A percentile compares a stretch with the other conserved stretches of the same genome.
phyloP scores from a whole-genome alignment of 1,139 yeast genomes.

The Candida tunisiensis region DNA sequence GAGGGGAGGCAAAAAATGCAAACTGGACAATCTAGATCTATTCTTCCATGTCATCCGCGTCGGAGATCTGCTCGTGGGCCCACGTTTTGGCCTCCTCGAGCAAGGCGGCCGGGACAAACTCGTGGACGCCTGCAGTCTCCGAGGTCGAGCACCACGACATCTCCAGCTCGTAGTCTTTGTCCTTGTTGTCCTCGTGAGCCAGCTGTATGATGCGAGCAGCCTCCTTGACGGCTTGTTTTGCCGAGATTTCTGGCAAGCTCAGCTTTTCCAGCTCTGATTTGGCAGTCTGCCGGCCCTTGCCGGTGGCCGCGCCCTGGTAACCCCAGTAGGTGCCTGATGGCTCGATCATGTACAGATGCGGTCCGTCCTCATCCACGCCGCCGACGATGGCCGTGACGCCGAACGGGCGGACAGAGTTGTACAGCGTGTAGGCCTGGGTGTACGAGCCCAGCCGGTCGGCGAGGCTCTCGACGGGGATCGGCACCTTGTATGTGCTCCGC shows the following conservation, averaged over 20 bases:
- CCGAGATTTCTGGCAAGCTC: constrained; percentile 50
- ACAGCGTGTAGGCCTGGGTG: constrained; percentile 90
- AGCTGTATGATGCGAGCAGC: constrained; percentile 87
- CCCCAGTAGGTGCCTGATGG: constrained; percentile 99
- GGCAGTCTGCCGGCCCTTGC: constrained; percentile 95
- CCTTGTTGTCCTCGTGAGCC: constrained; percentile 96
- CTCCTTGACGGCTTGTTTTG: constrained; percentile 71
- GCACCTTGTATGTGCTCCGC: constrained; percentile 59
- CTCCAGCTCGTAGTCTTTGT: constrained; percentile 91
- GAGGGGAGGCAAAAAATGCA: not conserved
- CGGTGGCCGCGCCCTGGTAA: constrained; percentile 91
- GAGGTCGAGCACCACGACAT: constrained; percentile 69
- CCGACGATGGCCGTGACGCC: constrained; percentile 89
- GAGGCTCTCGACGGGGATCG: constrained; percentile 66
- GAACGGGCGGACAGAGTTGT: constrained; percentile 94
- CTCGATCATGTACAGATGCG: constrained; percentile 91
- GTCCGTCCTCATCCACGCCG: constrained; percentile 65
- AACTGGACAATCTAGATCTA: constrained; percentile 3
- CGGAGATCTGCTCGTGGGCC: constrained; percentile 74
- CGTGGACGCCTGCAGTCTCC: constrained; percentile 72
- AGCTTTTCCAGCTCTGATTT: constrained; percentile 90
- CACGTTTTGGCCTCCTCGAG: constrained; percentile 66
- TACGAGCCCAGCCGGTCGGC: constrained; percentile 82
- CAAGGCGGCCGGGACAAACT: constrained; percentile 60
- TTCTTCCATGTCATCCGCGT: constrained; percentile 39